These are phyloP conservation scores for Metarhizium brunneum DNA, from an alignment of 2,329 filamentous ascomycete species.

Conservation along the genomic window DNA sequence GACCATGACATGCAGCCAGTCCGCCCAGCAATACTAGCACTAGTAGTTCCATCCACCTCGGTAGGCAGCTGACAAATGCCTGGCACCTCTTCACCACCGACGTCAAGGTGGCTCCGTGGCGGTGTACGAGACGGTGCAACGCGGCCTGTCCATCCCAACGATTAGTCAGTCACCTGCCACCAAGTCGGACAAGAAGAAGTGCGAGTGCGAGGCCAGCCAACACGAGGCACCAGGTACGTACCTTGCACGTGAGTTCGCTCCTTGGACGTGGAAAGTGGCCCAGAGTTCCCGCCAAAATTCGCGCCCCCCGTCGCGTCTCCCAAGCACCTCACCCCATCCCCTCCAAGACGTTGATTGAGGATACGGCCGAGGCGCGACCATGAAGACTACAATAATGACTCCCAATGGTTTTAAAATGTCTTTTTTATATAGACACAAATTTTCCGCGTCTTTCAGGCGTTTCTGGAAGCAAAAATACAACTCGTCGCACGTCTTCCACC, in stretches of 20 bases:
- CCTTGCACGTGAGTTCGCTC: slow-evolving; percentile 29
- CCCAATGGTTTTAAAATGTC: slow-evolving; percentile 8
- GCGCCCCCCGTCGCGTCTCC: slow-evolving; percentile 35
- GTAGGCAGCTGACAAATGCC: not conserved
- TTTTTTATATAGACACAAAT: not conserved
- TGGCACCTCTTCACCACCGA: not conserved
- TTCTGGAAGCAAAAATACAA: slow-evolving; percentile 13
- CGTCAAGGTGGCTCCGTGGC: not conserved
- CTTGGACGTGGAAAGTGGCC: slow-evolving; percentile 20
- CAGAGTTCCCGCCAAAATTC: slow-evolving; percentile 22
- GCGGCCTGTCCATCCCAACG: not conserved
- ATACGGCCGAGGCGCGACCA: slow-evolving; percentile 16
- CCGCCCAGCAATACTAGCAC: not conserved
- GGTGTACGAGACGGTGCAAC: not conserved
- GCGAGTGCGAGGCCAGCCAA: no score
- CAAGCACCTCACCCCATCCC: slow-evolving; percentile 29
- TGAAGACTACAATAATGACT: slow-evolving; percentile 11
- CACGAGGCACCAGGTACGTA: not conserved
- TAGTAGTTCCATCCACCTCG: not conserved
- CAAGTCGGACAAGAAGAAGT: no score
- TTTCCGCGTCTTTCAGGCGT: slow-evolving; percentile 14
- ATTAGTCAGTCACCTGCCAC: slow-evolving; percentile 5
- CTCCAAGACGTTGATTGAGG: slow-evolving; percentile 18
- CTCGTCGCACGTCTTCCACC: slow-evolving; percentile 3
- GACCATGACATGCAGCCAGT: no score